phyloP scores from a whole-genome alignment of 2,329 filamentous ascomycete genomes.

The Chaetomium sp. region DNA sequence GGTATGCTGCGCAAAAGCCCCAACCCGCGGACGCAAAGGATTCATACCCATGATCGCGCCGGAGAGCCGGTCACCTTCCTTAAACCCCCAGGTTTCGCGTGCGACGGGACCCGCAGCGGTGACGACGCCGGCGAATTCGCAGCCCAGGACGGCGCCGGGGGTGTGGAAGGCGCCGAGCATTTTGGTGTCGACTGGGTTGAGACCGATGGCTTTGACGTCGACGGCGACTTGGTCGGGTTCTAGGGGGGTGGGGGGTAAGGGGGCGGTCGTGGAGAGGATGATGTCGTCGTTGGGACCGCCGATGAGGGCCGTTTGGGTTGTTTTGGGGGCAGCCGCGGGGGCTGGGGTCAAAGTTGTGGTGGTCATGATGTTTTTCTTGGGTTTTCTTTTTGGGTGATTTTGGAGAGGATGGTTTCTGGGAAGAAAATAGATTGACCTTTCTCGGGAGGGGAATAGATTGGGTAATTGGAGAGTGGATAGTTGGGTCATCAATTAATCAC shows the following conservation, averaged over 20 bases:
- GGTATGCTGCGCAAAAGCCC: neutral
- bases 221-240: neutral
- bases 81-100: neutral
- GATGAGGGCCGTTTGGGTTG: neutral
- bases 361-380: too few relatives aligned
- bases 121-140: constrained; percentile 32
- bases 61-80: constrained; percentile 25
- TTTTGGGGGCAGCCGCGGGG: too few relatives aligned
- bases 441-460: too few relatives aligned
- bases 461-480: too few relatives aligned
- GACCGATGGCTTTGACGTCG: constrained; percentile 24
- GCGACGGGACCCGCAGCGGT: constrained; percentile 17
- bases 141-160: constrained; percentile 28
- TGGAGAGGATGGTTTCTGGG: too few relatives aligned
- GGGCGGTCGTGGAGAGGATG: neutral
- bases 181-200: constrained; percentile 35
- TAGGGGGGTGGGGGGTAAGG: neutral
- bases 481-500: too few relatives aligned
- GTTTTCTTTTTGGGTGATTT: too few relatives aligned
- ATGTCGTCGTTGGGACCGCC: neutral
- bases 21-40: neutral
- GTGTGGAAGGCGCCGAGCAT: constrained; percentile 24
- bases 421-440: too few relatives aligned
- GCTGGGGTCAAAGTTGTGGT: too few relatives aligned
- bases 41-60: constrained; percentile 21